Conservation (phyloP, 805 yeast genomes). For the Yamadazyma takamatsuzukensis region DNA sequence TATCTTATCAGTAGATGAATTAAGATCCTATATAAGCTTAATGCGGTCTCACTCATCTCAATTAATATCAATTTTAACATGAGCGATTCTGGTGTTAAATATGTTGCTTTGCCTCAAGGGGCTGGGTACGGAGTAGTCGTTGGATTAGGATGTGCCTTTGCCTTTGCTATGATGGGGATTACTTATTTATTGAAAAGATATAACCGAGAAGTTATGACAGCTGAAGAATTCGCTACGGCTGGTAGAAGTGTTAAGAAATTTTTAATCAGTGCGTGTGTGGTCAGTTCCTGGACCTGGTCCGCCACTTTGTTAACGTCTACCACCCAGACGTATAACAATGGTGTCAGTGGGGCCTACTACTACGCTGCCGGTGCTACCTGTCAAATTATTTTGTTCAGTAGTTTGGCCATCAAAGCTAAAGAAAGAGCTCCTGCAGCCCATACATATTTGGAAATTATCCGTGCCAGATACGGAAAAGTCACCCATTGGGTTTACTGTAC, state of each 20-base stretch:
- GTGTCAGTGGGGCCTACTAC: slow-evolving; percentile 76
- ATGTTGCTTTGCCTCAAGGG: slow-evolving; percentile 56
- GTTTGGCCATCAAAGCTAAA: slow-evolving; percentile 84
- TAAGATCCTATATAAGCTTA: background rate
- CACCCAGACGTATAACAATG: slow-evolving; percentile 71
- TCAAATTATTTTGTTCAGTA: slow-evolving; percentile 82
- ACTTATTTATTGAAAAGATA: slow-evolving; percentile 71
- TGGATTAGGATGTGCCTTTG: slow-evolving; percentile 81
- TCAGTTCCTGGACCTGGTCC: slow-evolving; percentile 82
- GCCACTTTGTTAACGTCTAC: slow-evolving; percentile 45
- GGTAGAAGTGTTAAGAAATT: slow-evolving; percentile 87
- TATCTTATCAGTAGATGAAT: background rate
- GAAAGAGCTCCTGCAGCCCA: slow-evolving; percentile 89
- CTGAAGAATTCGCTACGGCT: slow-evolving; percentile 92
- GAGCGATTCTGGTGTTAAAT: slow-evolving; percentile 1
- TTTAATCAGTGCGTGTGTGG: slow-evolving; percentile 84
- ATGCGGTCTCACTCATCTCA: background rate
- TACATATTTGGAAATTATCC: slow-evolving; percentile 82
- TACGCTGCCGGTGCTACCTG: slow-evolving; percentile 92
- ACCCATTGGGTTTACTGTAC: slow-evolving; percentile 70
- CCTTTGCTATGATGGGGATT: slow-evolving; percentile 73
- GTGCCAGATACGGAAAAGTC: slow-evolving; percentile 71
- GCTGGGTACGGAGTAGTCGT: slow-evolving; percentile 87
- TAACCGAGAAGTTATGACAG: slow-evolving; percentile 81
- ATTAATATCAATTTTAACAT: background rate